Evolutionary conservation across 73 alveolate species (phyloP), one percentile per base, ranked within the genome.

Genomic region (Paramecium octaurelia): DNA sequence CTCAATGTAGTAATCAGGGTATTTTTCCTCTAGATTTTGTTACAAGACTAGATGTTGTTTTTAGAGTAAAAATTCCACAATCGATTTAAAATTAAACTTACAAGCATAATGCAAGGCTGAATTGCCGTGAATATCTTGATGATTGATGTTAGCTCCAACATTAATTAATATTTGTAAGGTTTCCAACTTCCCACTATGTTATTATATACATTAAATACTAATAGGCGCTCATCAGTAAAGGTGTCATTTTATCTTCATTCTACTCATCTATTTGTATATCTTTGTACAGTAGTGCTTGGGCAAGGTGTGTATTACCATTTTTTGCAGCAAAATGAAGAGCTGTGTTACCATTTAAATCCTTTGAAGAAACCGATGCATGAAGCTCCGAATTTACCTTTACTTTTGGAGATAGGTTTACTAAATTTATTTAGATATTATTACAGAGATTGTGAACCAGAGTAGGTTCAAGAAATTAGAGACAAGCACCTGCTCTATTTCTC

Each of bases 391-490:
- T 64, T 12, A 64, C 31, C 24, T 64, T 64, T 0, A 31, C 42
- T 64, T 34, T 64, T 3, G 84, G 84, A 3, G 84, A 34, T 27
- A 64, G 46, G 42, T 64, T 64, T 34, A 64, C 84, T 64, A 64
- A 64, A 24, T 23, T 31, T 27, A 6, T 14, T 27, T 27, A 12
- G 38, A 64, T 64, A 54, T 54, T 18, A 23, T 64, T 64, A 64
- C 84, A 64, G 12, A 64, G 2, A 64, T 64, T 64, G 10, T 64
- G 84, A 24, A 64, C 84, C 10, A 64, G 27, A 31, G 44, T 64
- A 64, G 84, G 84, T 64, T 64, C 84, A 34, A 64, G 84, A 31
- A 64, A 64, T 64, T 64, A 34, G 50, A 64, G 84, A 64, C 84
- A 64, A 10, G 31, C 84, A 8, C 84, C 84, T 12, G 84, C 46